Evolutionary conservation across 2,329 filamentous ascomycete species (phyloP), one percentile per base, ranked within the genome.

Genomic region (Apiospora hydei): DNA sequence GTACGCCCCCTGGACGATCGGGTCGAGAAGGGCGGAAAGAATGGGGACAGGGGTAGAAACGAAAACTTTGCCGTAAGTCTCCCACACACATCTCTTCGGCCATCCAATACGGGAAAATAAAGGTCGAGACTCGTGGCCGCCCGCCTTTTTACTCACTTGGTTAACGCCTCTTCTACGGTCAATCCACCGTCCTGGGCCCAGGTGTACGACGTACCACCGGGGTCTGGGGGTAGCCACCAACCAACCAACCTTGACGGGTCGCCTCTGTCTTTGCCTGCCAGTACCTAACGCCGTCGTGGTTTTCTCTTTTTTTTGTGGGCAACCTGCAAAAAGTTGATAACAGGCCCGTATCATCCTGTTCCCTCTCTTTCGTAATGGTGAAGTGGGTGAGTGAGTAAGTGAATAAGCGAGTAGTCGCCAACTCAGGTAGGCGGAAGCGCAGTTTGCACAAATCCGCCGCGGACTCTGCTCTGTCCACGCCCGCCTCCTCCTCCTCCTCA

Each of bases 131-230:
- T 64, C 57, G 21, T 64, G 57, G 57, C 34, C 57, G 41, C 57
- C 34, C 57, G 41, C 57, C 30, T 41, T 41, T 64, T 64, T 61
- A 21, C 11, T 44, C 53, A 38, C 53, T 38, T 41, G 21, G 8
- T 8, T 38, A 61, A 61, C 53, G 53, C 53, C 53, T 61, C 53
- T 34, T 61, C 53, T 30, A 61, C 53, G 30, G 57, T 18, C 57
- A 64, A 64, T 64, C 57, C 57, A 64, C 57, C 57, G 57, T 64
- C 57, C 30, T 64, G 57, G 57, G 57, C 57, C 57, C 57, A 64
- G 57, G 34, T 64, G 34, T 64, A 30, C 26, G 26, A 30, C 26
- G 49, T 38, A 51, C n/a, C 10, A 13, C n/a, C 13, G n/a, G 49
- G 26, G 26, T 30, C 26, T 30, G 26, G 26, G 26, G 26, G 26